These are phyloP conservation scores for Tritrichomonas musculus DNA, from an alignment of 208 protist species.

Conservation along the genomic window DNA sequence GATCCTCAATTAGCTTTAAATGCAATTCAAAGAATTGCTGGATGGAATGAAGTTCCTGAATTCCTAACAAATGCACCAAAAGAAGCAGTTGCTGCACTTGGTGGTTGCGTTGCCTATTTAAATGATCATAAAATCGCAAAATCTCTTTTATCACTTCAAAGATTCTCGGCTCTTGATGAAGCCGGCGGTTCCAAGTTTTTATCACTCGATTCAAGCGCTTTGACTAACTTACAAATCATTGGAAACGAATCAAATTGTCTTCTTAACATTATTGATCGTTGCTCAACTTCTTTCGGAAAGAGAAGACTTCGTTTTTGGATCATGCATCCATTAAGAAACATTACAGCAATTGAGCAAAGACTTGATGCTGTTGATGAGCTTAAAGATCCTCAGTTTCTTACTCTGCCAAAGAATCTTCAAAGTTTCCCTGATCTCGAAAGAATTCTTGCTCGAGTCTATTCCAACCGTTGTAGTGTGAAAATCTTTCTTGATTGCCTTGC, in stretches of 20 bases:
- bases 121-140: conserved; percentile 23
- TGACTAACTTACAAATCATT: conserved; percentile 34
- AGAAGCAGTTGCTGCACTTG: conserved; percentile 5
- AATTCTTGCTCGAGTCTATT: conserved; percentile 31
- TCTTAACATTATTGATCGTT: conserved; percentile 24
- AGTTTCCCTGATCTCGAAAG: conserved; percentile 30
- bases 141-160: background rate
- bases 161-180: conserved; percentile 20
- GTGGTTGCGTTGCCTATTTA: conserved; percentile 22
- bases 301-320: conserved; percentile 24
- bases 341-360: conserved; percentile 9
- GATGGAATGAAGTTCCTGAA: conserved; percentile 16
- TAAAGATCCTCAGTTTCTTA: background rate
- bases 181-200: background rate
- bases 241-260: background rate
- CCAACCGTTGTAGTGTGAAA: conserved; percentile 13
- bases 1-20: background rate
- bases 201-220: background rate
- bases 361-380: background rate
- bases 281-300: conserved; percentile 17
- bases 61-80: background rate
- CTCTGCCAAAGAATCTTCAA: background rate
- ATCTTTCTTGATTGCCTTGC: background rate
- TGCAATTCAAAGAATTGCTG: background rate
- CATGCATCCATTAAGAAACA: conserved; percentile 26